Conservation (phyloP, 2,329 filamentous ascomycete genomes). For the Sporothrix luriei region DNA sequence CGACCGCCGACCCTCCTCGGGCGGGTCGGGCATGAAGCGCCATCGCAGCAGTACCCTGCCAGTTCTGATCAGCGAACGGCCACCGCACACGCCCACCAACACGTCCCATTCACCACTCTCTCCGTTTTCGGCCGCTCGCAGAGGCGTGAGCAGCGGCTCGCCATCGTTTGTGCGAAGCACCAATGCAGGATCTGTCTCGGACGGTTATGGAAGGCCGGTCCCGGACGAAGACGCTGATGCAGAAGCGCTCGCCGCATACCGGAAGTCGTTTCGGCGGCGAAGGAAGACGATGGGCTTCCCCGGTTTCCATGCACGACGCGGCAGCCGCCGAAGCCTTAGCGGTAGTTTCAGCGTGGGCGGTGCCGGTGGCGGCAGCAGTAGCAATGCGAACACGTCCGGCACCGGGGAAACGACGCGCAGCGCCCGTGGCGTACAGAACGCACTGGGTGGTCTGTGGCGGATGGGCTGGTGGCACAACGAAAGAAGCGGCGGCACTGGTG, state of each 20-base stretch:
- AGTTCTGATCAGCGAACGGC: conserved; percentile 44
- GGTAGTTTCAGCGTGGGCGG: conserved; percentile 23
- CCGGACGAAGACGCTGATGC: conserved; percentile 35
- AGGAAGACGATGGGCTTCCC: conserved; percentile 65
- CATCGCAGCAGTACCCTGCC: conserved; percentile 56
- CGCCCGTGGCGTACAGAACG: conserved; percentile 50
- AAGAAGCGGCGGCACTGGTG: conserved; percentile 10
- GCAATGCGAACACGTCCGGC: background rate
- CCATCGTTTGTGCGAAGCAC: conserved; percentile 31
- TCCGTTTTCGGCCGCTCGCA: conserved; percentile 41
- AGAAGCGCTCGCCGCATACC: conserved; percentile 35
- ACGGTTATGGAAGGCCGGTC: conserved; percentile 31
- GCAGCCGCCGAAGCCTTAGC: conserved; percentile 43
- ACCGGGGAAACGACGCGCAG: conserved; percentile 30
- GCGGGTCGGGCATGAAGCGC: conserved; percentile 40
- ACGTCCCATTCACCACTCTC: conserved; percentile 28
- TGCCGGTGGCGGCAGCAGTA: background rate
- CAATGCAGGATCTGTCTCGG: conserved; percentile 33
- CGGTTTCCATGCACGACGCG: conserved; percentile 59
- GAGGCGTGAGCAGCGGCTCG: conserved; percentile 42
- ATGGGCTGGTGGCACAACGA: conserved; percentile 56
- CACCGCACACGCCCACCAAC: background rate
- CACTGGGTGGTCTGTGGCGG: conserved; percentile 56
- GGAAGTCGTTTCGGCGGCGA: conserved; percentile 46
- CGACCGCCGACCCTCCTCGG: conserved; percentile 41